Base-by-base conservation (phyloP, 192 early-diverging fungal species). In the Coemansia sp. region DNA sequence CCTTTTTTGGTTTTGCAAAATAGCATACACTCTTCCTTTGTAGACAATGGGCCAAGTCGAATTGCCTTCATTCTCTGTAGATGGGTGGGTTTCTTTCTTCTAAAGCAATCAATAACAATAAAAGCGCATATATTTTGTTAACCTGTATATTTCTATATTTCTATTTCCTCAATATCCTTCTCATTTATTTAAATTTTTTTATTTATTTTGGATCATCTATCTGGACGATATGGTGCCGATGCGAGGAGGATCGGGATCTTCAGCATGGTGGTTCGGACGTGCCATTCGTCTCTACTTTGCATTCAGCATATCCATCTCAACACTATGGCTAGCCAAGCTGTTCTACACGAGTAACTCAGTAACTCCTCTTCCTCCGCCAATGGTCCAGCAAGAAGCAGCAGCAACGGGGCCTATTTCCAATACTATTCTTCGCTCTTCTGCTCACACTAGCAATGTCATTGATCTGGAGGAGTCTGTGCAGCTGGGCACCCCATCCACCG, bases 261-360 rank as follows among this genome's bases (percentile, higher is more conserved):
- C 74, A 22, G 78, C 67, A 36, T 81, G 78, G 78, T 81, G 78
- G 78, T 81, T 76, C 54, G 73, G 78, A 32, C 69, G 78, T 4
- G 78, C 78, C 10, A 73, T 81, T 11, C 74, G 74, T 41, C 37
- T 82, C 22, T 82, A 82, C 16, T 76, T 82, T 55, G 11, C 59
- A 52, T 64, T 82, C 13, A 82, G 79, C 46, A 54, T 82, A 8
- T 32, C 60, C 1, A 57, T 76, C 41, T 82, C 79, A 0, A 52
- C 66, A 4, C 43, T 71, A 9, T 82, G 79, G 79, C 60, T 82
- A 4, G 46, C 54, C 52, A 71, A 67, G 22, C 39, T 76, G 0
- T 47, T 69, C n/a, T 71, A 71, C 41, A 49, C 55, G 13, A 41
- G 47, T 41, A 19, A n/a, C 13, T 48, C 49, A 0, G 49, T 32